Conservation (phyloP, 2,329 filamentous ascomycete genomes). For the Diaporthe nobilis region DNA sequence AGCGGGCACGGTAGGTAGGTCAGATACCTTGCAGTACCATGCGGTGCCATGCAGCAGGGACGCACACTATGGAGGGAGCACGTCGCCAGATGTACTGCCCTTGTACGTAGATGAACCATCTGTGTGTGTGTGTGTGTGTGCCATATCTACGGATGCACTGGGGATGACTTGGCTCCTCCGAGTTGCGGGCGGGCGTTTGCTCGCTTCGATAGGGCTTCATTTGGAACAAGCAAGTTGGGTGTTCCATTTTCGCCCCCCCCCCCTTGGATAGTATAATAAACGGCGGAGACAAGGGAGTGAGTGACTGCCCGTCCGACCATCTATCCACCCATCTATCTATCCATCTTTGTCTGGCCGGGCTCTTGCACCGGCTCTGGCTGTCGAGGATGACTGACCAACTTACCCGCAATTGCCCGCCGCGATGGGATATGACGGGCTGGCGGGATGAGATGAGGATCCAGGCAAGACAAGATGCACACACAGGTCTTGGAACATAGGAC, state of each 20-base stretch:
- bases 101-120: background rate
- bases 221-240: slow-evolving; percentile 1
- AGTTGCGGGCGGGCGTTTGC: background rate
- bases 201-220: background rate
- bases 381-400: background rate
- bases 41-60: background rate
- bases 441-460: background rate
- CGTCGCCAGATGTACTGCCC: background rate
- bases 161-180: background rate
- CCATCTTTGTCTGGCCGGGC: background rate
- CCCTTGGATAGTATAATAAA: background rate
- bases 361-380: background rate
- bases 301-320: background rate
- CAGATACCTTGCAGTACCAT: background rate
- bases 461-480: slow-evolving; percentile 27
- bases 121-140: background rate
- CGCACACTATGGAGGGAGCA: background rate
- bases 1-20: slow-evolving; percentile 8
- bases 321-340: background rate
- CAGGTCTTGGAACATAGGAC: slow-evolving; percentile 13
- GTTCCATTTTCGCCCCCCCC: background rate
- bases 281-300: slow-evolving; percentile 3
- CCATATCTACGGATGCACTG: background rate
- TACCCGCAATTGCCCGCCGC: background rate
- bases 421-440: background rate